A percentile compares a stretch with the other conserved stretches of the same genome.
Conservation (phyloP, 2,329 filamentous ascomycete genomes). For the Endocalyx cinctus region DNA sequence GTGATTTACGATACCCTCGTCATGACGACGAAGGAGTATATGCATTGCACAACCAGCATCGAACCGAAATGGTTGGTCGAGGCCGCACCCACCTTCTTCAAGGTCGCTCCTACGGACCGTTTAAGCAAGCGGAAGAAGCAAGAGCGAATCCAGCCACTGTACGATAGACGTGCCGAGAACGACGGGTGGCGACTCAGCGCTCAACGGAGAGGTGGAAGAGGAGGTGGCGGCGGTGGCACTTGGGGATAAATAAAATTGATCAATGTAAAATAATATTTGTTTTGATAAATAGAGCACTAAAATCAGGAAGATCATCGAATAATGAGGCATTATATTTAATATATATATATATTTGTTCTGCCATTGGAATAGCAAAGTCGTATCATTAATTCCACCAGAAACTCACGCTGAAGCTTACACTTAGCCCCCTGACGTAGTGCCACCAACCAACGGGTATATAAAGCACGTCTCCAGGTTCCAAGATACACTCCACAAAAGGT, state of each 20-base stretch:
- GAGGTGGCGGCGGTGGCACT: conserved; percentile 81
- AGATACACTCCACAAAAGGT: conserved; percentile 69
- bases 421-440: conserved; percentile 89
- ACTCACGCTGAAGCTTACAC: conserved; percentile 86
- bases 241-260: conserved; percentile 87
- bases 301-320: no score
- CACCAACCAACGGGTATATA: conserved; percentile 96
- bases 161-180: conserved; percentile 86
- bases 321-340: no score
- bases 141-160: conserved; percentile 90
- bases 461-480: conserved; percentile 76
- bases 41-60: conserved; percentile 90
- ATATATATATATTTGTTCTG: no score
- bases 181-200: conserved; percentile 94
- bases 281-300: no score
- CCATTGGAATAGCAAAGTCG: neutral
- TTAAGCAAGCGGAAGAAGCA: conserved; percentile 89
- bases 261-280: no score
- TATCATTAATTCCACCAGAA: conserved; percentile 84
- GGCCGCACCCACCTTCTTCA: conserved; percentile 98
- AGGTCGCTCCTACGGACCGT: conserved; percentile 82
- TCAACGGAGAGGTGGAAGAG: conserved; percentile 77
- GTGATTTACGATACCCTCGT: conserved; percentile 91
- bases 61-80: conserved; percentile 94
- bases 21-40: conserved; percentile 94